phyloP scores from a whole-genome alignment of 2,329 filamentous ascomycete species.

The Sporothrix phasma region DNA sequence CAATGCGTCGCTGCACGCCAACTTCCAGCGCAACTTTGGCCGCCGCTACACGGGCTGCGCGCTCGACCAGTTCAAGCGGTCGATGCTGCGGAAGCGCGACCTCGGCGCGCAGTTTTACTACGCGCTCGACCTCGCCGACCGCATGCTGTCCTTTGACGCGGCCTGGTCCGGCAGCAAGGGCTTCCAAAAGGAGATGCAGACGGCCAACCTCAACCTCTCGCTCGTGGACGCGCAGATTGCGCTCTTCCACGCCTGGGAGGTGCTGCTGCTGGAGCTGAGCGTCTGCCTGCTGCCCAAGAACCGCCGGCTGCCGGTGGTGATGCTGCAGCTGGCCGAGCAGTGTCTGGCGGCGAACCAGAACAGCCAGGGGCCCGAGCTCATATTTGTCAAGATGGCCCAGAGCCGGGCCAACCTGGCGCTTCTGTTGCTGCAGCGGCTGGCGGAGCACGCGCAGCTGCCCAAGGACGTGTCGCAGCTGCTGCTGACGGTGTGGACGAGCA shows the following conservation, averaged over 20 bases:
- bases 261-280: conserved; percentile 74
- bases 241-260: conserved; percentile 82
- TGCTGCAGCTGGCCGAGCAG: conserved; percentile 64
- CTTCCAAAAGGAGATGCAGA: conserved; percentile 71
- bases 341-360: conserved; percentile 67
- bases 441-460: conserved; percentile 43
- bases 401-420: conserved; percentile 72
- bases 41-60: conserved; percentile 63
- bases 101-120: conserved; percentile 79
- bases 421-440: conserved; percentile 69
- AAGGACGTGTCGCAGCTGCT: conserved; percentile 44
- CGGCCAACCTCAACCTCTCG: conserved; percentile 83
- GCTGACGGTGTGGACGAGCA: conserved; percentile 40
- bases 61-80: conserved; percentile 72
- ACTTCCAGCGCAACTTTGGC: conserved; percentile 76
- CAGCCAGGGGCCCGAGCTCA: conserved; percentile 60
- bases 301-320: conserved; percentile 37
- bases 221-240: conserved; percentile 84
- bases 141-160: conserved; percentile 65
- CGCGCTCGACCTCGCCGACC: conserved; percentile 62
- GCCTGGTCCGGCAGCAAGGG: conserved; percentile 62
- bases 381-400: conserved; percentile 72
- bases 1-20: conserved; percentile 76
- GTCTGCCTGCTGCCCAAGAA: conserved; percentile 44
- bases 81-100: conserved; percentile 50